Evolutionary conservation across 345 rosid genomes (phyloP), one percentile per base, ranked within the genome.

Genomic region (Garcia nutans): DNA sequence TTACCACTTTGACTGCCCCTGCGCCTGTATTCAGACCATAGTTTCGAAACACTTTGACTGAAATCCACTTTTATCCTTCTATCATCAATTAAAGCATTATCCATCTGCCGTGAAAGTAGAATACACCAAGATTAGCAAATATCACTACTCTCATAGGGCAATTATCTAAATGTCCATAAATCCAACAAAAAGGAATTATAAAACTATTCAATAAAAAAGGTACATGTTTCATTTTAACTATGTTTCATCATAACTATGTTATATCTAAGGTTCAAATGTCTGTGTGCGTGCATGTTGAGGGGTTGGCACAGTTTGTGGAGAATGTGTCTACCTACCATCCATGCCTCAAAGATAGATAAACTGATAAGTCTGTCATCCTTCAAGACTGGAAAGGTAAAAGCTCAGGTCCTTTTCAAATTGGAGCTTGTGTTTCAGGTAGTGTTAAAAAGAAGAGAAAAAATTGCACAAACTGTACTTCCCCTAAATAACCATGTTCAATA

Each of bases 21-120:
- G 74, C 87, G 89, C 80, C 89, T 81, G 83, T 77, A 96, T 72
- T 90, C 93, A 74, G 88, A 80, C 98, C 97, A 93, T 73, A 89
- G 92, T 80, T 86, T 92, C 63, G 99, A 77, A 72, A 96, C 98
- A 87, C 98, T 93, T 74, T 96, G 98, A 86, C 99, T 96, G 73
- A 96, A 96, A 85, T 93, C 98, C 64, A 93, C 98, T 83, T 93
- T 94, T 82, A 96, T 87, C 85, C 99, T 90, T 86, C 99, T 85
- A 84, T 96, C 99, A 70, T 96, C 99, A 72, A 96, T 96, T 84
- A 96, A 85, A 76, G 96, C 97, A 84, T 96, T 96, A 81, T 93
- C 97, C 98, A 96, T 93, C 98, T 93, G 87, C 77, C 71, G 78
- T 16, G 71, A 73, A 81, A 76, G 75, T 37, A 54, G 50, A 50